Evolutionary conservation across 164 flowering plant species (phyloP), one percentile per base, ranked within the genome.

Genomic region (Nelumbo lutea): DNA sequence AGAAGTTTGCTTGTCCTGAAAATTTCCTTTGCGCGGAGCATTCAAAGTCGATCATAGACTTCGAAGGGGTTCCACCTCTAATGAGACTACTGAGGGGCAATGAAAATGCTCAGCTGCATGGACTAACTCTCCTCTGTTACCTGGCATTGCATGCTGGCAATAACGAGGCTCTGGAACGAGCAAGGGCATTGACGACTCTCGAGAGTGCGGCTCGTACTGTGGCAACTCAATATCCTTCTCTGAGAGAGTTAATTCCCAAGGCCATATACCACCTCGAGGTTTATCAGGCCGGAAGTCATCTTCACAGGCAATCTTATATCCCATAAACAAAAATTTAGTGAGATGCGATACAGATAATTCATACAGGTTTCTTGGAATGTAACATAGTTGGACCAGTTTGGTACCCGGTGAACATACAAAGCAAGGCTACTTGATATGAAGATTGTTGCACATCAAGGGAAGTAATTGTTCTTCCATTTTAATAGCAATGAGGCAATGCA

Each of bases 11-110:
- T 3, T 69, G 72, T 67, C 84, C 81, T 0, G 90, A 82, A 0
- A 93, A 93, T 70, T 89, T 72, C 65, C 75, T 83, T 1, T 48
- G 78, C 46, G 73, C 75, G n/a, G 85, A 83, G 63, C 97, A 93
- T 66, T 83, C 96, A 0, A 86, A 88, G 76, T 65, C 94, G 4
- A 86, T 90, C 15, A 83, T 90, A 27, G 90, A 88, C 66, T 81
- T 76, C 62, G 73, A 78, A 14, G 93, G 86, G 27, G 83, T 90
- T 11, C 81, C 82, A 2, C 80, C 73, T 61, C 63, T 93, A 63
- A 76, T 89, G 83, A 83, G 72, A 62, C 61, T 93, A 78, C 52
- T 87, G 55, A 85, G 83, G 77, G 70, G 61, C 6, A 75, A 63
- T 42, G 97, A 87, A 7, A 67, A 59, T 55, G 69, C 79, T 6